Percentiles rank a stretch among this genome's conserved stretches.
These are phyloP conservation scores for Linaria vulgaris DNA, from an alignment of 257 asterid species.

Conservation along the genomic window DNA sequence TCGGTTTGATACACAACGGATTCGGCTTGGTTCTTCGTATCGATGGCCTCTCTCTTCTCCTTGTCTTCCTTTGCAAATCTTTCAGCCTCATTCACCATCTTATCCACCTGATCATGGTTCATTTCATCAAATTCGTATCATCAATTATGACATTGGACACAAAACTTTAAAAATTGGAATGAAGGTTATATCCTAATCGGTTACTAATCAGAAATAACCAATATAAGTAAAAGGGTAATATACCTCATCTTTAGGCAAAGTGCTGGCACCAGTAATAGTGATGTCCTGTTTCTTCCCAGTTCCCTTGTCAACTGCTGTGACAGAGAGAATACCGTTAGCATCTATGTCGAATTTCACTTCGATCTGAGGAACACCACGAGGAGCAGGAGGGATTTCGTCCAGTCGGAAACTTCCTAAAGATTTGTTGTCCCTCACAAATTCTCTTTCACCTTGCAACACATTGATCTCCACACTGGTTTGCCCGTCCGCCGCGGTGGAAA, in stretches of 20 bases:
- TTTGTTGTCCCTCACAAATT: conserved; percentile 31
- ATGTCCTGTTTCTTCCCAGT: conserved; percentile 13
- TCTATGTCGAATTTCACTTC: conserved; percentile 40
- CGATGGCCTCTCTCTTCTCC: conserved; percentile 82
- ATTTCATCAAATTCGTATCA: conserved; percentile 4
- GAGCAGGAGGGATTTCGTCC: conserved; percentile 36
- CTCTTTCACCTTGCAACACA: conserved; percentile 38
- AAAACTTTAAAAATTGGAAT: too few species aligned
- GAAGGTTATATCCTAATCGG: too few species aligned
- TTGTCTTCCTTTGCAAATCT: conserved; percentile 77
- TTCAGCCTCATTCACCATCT: conserved; percentile 77
- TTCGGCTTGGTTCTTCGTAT: conserved; percentile 79
- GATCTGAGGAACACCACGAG: conserved; percentile 36
- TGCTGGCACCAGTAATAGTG: conserved; percentile 7
- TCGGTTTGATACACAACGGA: conserved; percentile 74
- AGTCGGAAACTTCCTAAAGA: conserved; percentile 34
- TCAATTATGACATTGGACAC: neutral
- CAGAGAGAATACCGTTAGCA: conserved; percentile 31
- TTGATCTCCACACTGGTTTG: conserved; percentile 34
- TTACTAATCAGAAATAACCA: too few species aligned
- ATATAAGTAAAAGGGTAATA: too few species aligned
- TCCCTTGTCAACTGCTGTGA: conserved; percentile 4
- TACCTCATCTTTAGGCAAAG: conserved; percentile 8
- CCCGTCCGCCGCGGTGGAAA: conserved; percentile 36
- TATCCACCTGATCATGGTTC: conserved; percentile 55